These are phyloP conservation scores for Sporothrix inflata DNA, from an alignment of 2,329 filamentous ascomycete species.

Conservation along the genomic window DNA sequence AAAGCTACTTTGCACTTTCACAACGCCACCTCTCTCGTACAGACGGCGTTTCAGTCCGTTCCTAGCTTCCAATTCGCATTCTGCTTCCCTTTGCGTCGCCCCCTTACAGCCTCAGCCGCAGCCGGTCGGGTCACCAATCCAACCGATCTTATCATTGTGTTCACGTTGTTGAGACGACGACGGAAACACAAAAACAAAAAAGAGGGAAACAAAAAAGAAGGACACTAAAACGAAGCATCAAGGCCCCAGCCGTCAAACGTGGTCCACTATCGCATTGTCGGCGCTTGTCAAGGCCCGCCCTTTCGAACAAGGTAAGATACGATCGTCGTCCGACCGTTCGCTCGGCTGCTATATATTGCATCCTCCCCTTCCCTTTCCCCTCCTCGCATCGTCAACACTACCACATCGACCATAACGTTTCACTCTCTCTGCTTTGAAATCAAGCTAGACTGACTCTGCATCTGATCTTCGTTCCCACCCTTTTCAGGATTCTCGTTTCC, in stretches of 20 bases:
- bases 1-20: neutral
- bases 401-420: neutral
- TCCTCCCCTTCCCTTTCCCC: neutral
- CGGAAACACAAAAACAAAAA: neutral
- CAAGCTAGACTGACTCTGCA: slow-evolving; percentile 11
- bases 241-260: neutral
- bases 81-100: neutral
- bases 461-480: neutral
- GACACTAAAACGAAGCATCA: neutral
- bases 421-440: neutral
- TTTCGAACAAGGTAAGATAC: neutral
- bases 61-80: neutral
- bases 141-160: neutral
- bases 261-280: neutral
- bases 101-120: neutral
- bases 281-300: neutral
- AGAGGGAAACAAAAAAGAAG: neutral
- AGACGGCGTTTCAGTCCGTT: neutral
- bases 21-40: neutral
- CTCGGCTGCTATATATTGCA: neutral
- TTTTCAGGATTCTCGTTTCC: neutral
- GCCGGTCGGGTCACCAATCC: neutral
- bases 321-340: neutral
- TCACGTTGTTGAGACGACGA: neutral
- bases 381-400: neutral